phyloP scores from a whole-genome alignment of 371 early-diverging fungal genomes.

The Mortierella polycephala region DNA sequence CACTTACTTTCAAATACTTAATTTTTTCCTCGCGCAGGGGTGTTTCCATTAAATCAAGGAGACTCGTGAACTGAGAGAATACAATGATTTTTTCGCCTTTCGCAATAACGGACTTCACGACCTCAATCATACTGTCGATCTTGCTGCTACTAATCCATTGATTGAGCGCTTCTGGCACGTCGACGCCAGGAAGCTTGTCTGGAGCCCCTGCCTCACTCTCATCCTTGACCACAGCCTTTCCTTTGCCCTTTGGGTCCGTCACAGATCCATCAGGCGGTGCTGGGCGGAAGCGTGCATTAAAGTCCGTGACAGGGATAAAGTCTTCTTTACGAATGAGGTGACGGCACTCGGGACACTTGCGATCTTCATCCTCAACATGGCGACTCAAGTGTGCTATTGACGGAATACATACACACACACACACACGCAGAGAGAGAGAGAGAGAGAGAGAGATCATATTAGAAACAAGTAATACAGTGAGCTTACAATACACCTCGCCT shows the following conservation, averaged over 20 bases:
- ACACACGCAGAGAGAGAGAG: too few relatives aligned
- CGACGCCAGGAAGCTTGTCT: constrained; percentile 5
- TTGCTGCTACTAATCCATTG: constrained; percentile 61
- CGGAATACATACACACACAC: too few relatives aligned
- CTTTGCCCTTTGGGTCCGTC: constrained; percentile 39
- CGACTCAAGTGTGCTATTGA: constrained; percentile 26
- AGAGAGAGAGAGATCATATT: neutral
- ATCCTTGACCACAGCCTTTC: constrained; percentile 18
- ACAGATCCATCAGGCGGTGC: neutral
- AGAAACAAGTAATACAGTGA: too few relatives aligned
- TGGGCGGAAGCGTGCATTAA: constrained; percentile 39
- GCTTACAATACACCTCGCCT: too few relatives aligned
- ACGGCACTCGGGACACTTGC: constrained; percentile 52
- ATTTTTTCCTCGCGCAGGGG: constrained; percentile 61
- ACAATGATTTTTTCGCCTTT: constrained; percentile 77
- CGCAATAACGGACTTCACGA: constrained; percentile 53
- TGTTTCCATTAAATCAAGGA: constrained; percentile 80
- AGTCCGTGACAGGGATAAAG: constrained; percentile 34
- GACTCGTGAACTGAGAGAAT: constrained; percentile 88
- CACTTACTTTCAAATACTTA: constrained; percentile 33
- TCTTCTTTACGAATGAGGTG: constrained; percentile 18
- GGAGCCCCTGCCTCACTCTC: neutral
- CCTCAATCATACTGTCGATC: constrained; percentile 60
- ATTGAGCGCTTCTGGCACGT: constrained; percentile 25
- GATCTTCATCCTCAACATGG: constrained; percentile 41